Percentiles rank a stretch among this genome's conserved stretches.
These are phyloP conservation scores for Hypoxylon sp. DNA, from an alignment of 2,329 filamentous ascomycete species.

Conservation along the genomic window DNA sequence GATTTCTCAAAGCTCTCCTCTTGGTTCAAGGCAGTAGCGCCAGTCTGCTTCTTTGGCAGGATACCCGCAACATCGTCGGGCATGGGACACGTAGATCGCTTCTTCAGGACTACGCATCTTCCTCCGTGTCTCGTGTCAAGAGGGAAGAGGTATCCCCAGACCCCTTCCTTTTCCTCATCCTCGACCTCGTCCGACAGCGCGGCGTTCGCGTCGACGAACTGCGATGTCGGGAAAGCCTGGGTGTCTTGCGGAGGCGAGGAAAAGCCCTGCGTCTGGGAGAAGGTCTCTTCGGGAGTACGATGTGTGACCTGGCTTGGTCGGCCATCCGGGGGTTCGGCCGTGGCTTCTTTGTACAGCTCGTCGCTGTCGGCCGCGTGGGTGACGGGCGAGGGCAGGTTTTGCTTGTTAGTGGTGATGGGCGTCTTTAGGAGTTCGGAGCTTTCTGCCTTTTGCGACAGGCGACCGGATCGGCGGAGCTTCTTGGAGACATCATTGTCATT, in stretches of 20 bases:
- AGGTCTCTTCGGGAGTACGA: slow-evolving; percentile 57
- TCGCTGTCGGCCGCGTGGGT: slow-evolving; percentile 67
- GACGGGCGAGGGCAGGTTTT: slow-evolving; percentile 81
- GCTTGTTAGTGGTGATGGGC: slow-evolving; percentile 64
- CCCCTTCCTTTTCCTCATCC: slow-evolving; percentile 82
- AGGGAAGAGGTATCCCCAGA: slow-evolving; percentile 95
- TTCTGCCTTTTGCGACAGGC: slow-evolving; percentile 64
- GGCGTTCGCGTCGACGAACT: slow-evolving; percentile 77
- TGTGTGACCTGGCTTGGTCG: slow-evolving; percentile 63
- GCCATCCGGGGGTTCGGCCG: slow-evolving; percentile 72
- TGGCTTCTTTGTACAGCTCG: slow-evolving; percentile 70
- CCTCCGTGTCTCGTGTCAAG: slow-evolving; percentile 73
- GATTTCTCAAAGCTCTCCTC: slow-evolving; percentile 68
- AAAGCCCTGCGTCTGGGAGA: slow-evolving; percentile 54
- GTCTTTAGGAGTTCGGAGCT: slow-evolving; percentile 58
- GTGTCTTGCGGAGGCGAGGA: slow-evolving; percentile 71
- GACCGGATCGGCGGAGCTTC: slow-evolving; percentile 82
- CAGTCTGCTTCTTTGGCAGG: slow-evolving; percentile 50
- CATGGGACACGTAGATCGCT: slow-evolving; percentile 73
- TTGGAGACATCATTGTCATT: slow-evolving; percentile 71
- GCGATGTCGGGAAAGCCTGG: slow-evolving; percentile 68
- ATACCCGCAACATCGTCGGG: slow-evolving; percentile 56
- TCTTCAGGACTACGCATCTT: slow-evolving; percentile 76
- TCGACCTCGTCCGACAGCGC: slow-evolving; percentile 82
- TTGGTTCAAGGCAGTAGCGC: slow-evolving; percentile 59